These are phyloP conservation scores for Eucalyptus regnans DNA, from an alignment of 345 rosid species.

Conservation along the genomic window DNA sequence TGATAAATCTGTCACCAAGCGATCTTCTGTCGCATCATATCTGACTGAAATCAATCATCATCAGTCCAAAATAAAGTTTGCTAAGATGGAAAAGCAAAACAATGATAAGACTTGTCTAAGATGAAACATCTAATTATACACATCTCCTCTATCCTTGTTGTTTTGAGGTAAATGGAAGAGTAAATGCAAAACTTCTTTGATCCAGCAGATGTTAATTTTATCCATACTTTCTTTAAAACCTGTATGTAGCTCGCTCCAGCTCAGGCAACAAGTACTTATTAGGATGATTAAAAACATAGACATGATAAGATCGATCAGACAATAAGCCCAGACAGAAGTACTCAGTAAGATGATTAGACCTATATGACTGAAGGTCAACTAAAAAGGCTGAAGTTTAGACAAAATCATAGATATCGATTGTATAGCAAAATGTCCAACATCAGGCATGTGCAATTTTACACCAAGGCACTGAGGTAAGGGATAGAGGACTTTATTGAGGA, in stretches of 20 bases:
- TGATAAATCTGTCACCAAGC: slow-evolving; percentile 59
- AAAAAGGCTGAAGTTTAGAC: not conserved
- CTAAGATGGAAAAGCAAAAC: not conserved
- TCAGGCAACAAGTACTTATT: not conserved
- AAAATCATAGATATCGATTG: not conserved
- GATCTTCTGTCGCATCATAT: slow-evolving; percentile 64
- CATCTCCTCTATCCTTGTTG: not conserved
- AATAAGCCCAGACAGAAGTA: not conserved
- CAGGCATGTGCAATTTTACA: not conserved
- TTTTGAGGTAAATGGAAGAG: not conserved
- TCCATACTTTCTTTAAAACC: not conserved
- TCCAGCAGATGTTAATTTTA: not conserved
- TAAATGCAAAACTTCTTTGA: not conserved
- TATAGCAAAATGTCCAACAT: not conserved
- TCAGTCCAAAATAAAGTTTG: not conserved
- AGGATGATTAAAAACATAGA: not conserved
- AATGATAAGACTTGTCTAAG: not conserved
- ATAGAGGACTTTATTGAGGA: not conserved
- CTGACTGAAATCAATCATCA: slow-evolving; percentile 49
- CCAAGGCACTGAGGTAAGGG: not conserved
- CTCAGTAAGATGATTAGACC: not conserved
- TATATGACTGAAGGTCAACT: not conserved
- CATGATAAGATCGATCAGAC: not conserved
- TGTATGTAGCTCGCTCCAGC: not conserved
- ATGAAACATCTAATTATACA: not conserved